A percentile compares a stretch with the other conserved stretches of the same genome.
phyloP scores from a whole-genome alignment of 140 eudicot species.

The Cichorium intybus region DNA sequence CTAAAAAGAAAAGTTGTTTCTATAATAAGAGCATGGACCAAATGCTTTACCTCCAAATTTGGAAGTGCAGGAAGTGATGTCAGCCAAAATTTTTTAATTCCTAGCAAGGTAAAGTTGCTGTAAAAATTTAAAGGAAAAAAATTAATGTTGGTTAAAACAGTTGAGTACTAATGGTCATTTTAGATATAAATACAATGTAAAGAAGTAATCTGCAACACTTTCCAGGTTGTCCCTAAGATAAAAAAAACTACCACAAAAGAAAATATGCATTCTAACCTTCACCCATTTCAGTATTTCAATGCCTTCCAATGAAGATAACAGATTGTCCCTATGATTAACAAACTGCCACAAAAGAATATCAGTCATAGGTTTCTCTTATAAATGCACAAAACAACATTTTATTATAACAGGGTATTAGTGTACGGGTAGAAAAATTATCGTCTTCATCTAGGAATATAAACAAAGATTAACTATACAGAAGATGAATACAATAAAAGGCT shows the following conservation, averaged over 20 bases:
- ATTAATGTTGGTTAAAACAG: background rate
- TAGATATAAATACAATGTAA: too few relatives aligned
- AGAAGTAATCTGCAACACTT: conserved; percentile 73
- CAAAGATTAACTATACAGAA: background rate
- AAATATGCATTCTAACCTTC: conserved; percentile 51
- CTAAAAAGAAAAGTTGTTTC: conserved; percentile 99
- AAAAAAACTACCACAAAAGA: background rate
- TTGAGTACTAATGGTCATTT: background rate
- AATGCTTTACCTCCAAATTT: too few relatives aligned
- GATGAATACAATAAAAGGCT: background rate
- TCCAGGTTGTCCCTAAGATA: conserved; percentile 41
- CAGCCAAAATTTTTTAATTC: too few relatives aligned
- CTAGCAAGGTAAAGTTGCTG: too few relatives aligned
- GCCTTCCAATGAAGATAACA: too few relatives aligned
- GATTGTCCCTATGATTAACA: conserved; percentile 94
- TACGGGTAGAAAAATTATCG: conserved; percentile 1
- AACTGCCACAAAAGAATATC: conserved; percentile 54
- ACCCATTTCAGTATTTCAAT: conserved; percentile 74
- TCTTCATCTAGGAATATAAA: background rate
- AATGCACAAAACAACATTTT: background rate
- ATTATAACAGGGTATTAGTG: background rate
- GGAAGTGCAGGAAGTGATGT: too few relatives aligned
- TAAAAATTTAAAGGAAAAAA: background rate
- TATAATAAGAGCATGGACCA: too few relatives aligned
- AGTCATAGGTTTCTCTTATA: conserved; percentile 11